These are phyloP conservation scores for Zasmidium angulare DNA, from an alignment of 2,329 filamentous ascomycete species.

Conservation along the genomic window DNA sequence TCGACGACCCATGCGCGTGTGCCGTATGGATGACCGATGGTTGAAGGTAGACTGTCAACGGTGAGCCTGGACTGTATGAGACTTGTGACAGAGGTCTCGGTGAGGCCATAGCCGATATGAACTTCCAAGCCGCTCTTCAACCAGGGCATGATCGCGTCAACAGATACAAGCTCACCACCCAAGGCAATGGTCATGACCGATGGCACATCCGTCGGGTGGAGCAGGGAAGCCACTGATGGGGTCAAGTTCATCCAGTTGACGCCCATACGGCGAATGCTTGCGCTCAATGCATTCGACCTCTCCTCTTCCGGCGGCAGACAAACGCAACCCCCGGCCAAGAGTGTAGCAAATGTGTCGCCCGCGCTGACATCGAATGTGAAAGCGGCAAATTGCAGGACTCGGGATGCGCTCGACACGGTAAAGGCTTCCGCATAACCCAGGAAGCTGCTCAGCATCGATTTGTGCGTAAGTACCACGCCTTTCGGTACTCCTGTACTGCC, in stretches of 20 bases:
- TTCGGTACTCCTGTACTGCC: constrained; percentile 22
- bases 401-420: neutral
- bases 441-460: neutral
- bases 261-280: constrained; percentile 28
- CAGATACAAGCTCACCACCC: neutral
- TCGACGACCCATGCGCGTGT: neutral
- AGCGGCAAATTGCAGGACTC: neutral
- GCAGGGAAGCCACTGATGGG: neutral
- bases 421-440: neutral
- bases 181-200: neutral
- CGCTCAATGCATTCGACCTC: constrained; percentile 51
- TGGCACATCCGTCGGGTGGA: neutral
- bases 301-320: constrained; percentile 40
- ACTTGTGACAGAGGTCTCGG: neutral
- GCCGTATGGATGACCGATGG: neutral
- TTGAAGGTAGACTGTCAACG: neutral
- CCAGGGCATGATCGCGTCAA: neutral
- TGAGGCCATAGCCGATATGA: neutral
- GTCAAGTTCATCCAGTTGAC: neutral
- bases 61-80: neutral
- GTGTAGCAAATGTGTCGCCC: constrained; percentile 13
- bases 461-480: constrained; percentile 3
- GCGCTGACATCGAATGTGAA: constrained; percentile 19
- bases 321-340: constrained; percentile 12
- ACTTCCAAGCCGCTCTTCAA: neutral